These are phyloP conservation scores for Carnegiea gigantea DNA, from an alignment of 179 eudicot species.

Conservation along the genomic window DNA sequence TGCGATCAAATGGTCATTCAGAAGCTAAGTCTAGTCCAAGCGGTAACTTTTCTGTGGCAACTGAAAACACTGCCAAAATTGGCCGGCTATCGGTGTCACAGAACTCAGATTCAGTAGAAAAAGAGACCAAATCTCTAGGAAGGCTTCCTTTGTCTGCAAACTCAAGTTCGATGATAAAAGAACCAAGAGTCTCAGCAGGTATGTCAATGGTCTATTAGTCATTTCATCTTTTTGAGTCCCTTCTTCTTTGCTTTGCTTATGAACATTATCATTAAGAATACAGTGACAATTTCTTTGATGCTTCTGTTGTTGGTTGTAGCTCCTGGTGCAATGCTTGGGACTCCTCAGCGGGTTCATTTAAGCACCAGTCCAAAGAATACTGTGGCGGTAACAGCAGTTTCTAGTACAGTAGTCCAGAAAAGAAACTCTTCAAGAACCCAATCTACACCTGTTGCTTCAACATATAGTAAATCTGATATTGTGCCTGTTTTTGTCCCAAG, in stretches of 20 bases:
- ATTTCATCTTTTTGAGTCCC: background rate
- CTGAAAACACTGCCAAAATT: slow-evolving; percentile 60
- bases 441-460: slow-evolving; percentile 44
- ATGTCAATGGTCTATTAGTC: slow-evolving; percentile 29
- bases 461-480: slow-evolving; percentile 59
- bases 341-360: slow-evolving; percentile 61
- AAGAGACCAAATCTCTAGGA: slow-evolving; percentile 62
- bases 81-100: slow-evolving; percentile 67
- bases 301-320: slow-evolving; percentile 38
- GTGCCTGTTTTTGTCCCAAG: slow-evolving; percentile 81
- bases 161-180: slow-evolving; percentile 56
- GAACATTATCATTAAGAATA: slow-evolving; percentile 4
- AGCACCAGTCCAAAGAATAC: slow-evolving; percentile 58
- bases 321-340: slow-evolving; percentile 59
- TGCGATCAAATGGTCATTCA: slow-evolving; percentile 55
- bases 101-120: slow-evolving; percentile 58
- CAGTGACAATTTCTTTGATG: slow-evolving; percentile 24
- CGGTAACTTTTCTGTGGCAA: slow-evolving; percentile 44
- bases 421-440: slow-evolving; percentile 60
- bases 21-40: slow-evolving; percentile 56
- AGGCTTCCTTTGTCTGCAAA: slow-evolving; percentile 61
- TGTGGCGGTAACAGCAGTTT: slow-evolving; percentile 40
- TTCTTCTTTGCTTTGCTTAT: background rate
- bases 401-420: slow-evolving; percentile 48
- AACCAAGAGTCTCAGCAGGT: slow-evolving; percentile 68